A percentile compares a stretch with the other conserved stretches of the same genome.
Conservation (phyloP, 192 early-diverging fungal genomes). For the Entomortierella beljakovae region DNA sequence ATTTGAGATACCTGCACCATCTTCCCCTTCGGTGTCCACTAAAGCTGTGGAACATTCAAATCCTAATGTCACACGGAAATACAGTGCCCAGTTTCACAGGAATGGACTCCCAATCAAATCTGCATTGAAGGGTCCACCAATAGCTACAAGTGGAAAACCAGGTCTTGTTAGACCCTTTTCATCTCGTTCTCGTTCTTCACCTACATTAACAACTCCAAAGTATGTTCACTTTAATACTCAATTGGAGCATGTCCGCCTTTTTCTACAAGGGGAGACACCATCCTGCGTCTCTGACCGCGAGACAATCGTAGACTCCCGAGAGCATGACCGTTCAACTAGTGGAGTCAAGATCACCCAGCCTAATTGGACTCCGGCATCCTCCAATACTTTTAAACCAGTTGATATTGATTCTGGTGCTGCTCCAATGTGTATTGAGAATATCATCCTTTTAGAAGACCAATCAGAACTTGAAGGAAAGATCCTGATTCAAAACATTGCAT, state of each 20-base stretch:
- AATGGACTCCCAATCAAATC: constrained; percentile 50
- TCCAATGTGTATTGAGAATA: constrained; percentile 63
- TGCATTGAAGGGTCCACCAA: constrained; percentile 33
- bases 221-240: constrained; percentile 77
- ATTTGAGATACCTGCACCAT: constrained; percentile 11
- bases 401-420: constrained; percentile 28
- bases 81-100: constrained; percentile 36
- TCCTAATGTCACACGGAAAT: constrained; percentile 1
- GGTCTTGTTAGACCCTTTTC: constrained; percentile 15
- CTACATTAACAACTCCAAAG: constrained; percentile 61
- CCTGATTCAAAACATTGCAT: constrained; percentile 89
- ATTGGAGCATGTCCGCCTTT: constrained; percentile 76
- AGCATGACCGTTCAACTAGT: constrained; percentile 23
- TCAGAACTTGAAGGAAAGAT: constrained; percentile 71
- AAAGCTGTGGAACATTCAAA: background rate
- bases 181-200: constrained; percentile 38
- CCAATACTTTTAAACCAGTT: constrained; percentile 53
- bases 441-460: constrained; percentile 63
- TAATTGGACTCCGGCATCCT: constrained; percentile 37
- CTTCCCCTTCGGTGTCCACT: background rate
- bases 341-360: constrained; percentile 43
- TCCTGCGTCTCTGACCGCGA: constrained; percentile 54
- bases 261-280: constrained; percentile 76
- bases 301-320: constrained; percentile 32
- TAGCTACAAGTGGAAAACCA: background rate